These are phyloP conservation scores for Hypomyces rosellus DNA, from an alignment of 2,329 filamentous ascomycete genomes.

Conservation along the genomic window DNA sequence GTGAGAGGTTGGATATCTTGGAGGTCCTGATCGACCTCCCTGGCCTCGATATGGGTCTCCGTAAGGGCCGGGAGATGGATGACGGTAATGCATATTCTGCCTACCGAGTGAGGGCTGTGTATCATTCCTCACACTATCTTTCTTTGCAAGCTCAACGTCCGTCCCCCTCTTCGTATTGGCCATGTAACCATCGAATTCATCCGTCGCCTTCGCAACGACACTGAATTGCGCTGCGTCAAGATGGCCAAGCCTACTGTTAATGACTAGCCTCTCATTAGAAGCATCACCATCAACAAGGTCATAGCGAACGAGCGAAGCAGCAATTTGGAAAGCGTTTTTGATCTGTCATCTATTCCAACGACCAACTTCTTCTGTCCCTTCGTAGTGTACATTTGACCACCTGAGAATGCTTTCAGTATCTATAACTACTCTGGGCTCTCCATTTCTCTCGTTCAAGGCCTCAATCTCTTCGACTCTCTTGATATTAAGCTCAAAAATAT, in stretches of 20 bases:
- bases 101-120: neutral
- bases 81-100: neutral
- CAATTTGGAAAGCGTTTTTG: constrained; percentile 14
- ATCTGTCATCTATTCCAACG: constrained; percentile 16
- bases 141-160: neutral
- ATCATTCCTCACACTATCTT: neutral
- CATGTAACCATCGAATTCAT: neutral
- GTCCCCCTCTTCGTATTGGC: neutral
- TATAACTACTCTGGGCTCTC: neutral
- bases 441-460: constrained; percentile 6
- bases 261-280: neutral
- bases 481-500: constrained; percentile 13
- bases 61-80: neutral
- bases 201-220: neutral
- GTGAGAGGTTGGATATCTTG: neutral
- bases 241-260: neutral
- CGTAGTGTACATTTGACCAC: constrained; percentile 1
- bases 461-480: constrained; percentile 17
- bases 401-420: neutral
- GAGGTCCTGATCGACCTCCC: neutral
- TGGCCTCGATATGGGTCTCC: neutral
- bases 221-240: neutral
- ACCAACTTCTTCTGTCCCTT: neutral
- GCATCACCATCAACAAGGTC: neutral
- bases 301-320: constrained; percentile 3